phyloP scores from a whole-genome alignment of 805 yeast genomes.

The Wickerhamomyces kurtzmanii region DNA sequence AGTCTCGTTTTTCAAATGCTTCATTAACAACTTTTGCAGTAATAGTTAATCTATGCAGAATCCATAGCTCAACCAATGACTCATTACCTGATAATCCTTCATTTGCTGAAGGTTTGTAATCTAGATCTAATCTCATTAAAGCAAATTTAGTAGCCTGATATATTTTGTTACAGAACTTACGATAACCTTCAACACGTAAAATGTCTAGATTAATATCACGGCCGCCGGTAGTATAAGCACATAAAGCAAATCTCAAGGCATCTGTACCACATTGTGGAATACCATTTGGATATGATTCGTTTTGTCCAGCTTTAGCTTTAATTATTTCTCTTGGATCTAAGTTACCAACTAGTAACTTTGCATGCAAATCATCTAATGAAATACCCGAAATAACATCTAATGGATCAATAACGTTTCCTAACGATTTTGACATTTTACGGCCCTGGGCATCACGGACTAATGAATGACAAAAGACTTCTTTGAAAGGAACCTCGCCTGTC shows the following conservation, averaged over 20 bases:
- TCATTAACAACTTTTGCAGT: slow-evolving; percentile 58
- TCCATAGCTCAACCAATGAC: slow-evolving; percentile 94
- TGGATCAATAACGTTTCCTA: slow-evolving; percentile 96
- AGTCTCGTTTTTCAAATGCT: slow-evolving; percentile 75
- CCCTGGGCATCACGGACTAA: slow-evolving; percentile 99
- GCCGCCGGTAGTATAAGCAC: slow-evolving; percentile 98
- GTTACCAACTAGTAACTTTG: slow-evolving; percentile 71
- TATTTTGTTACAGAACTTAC: slow-evolving; percentile 98
- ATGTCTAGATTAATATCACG: slow-evolving; percentile 96
- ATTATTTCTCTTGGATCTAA: slow-evolving; percentile 82
- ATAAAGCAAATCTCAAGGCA: slow-evolving; percentile 94
- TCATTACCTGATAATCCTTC: slow-evolving; percentile 64
- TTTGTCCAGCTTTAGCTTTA: slow-evolving; percentile 84
- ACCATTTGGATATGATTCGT: slow-evolving; percentile 86
- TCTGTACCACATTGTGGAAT: slow-evolving; percentile 99
- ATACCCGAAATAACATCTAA: slow-evolving; percentile 89
- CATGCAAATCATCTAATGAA: slow-evolving; percentile 67
- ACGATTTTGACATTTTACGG: slow-evolving; percentile 95
- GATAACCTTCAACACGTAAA: slow-evolving; percentile 94
- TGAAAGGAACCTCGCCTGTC: slow-evolving; percentile 88
- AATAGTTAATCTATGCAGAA: slow-evolving; percentile 71
- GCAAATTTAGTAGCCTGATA: slow-evolving; percentile 98
- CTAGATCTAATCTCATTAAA: slow-evolving; percentile 83
- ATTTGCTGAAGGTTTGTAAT: slow-evolving; percentile 69
- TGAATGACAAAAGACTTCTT: slow-evolving; percentile 96